These are phyloP conservation scores for Fusarium poae DNA, from an alignment of 2,329 filamentous ascomycete species.

Conservation along the genomic window DNA sequence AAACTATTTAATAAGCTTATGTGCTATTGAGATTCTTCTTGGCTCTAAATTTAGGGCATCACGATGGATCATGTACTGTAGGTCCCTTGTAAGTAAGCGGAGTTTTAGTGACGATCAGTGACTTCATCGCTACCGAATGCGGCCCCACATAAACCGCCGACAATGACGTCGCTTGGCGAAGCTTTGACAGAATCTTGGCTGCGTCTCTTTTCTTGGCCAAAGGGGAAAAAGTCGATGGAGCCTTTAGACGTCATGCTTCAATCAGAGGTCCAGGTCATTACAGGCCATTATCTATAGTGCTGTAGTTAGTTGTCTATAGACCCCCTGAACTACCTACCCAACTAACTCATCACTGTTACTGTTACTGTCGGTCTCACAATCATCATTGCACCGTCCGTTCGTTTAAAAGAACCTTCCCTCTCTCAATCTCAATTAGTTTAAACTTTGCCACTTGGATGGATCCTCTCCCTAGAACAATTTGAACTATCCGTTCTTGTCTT, in stretches of 20 bases:
- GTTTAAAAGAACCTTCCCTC: neutral
- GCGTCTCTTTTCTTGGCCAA: slow-evolving; percentile 21
- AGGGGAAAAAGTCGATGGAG: slow-evolving; percentile 2
- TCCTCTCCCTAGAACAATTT: slow-evolving; percentile 8
- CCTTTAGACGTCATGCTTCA: slow-evolving; percentile 33
- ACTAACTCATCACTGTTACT: neutral
- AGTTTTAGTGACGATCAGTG: slow-evolving; percentile 31
- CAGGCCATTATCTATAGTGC: too few relatives aligned
- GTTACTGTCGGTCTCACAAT: slow-evolving; percentile 17
- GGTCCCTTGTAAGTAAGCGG: slow-evolving; percentile 10
- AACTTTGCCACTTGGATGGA: slow-evolving; percentile 35
- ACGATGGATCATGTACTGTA: neutral
- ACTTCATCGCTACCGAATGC: slow-evolving; percentile 25
- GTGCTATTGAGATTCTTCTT: slow-evolving; percentile 4
- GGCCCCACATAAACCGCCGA: slow-evolving; percentile 21
- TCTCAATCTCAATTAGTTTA: slow-evolving; percentile 11
- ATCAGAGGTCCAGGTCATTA: slow-evolving; percentile 11
- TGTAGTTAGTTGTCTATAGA: neutral
- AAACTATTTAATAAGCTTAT: slow-evolving; percentile 31
- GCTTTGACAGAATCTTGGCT: slow-evolving; percentile 31
- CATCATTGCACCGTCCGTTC: neutral
- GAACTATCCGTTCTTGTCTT: slow-evolving; percentile 11
- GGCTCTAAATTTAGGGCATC: slow-evolving; percentile 22
- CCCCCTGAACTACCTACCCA: slow-evolving; percentile 12
- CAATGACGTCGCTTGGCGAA: slow-evolving; percentile 35